These are phyloP conservation scores for Adenanthera pavonina DNA, from an alignment of 306 rosid genomes.

Conservation along the genomic window DNA sequence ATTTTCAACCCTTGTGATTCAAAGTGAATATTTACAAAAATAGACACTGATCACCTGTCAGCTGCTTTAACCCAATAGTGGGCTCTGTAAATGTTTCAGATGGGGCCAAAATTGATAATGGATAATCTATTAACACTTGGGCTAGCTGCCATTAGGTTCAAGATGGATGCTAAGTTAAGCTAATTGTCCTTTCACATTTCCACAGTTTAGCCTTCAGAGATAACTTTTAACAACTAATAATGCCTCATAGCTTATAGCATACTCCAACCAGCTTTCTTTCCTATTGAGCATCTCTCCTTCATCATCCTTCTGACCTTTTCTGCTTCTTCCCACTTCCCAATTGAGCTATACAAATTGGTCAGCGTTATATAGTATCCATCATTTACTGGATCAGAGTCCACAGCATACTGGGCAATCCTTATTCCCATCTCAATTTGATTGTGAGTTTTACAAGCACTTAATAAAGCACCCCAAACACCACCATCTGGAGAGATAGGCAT, in stretches of 20 bases:
- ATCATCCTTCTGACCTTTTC: constrained; percentile 63
- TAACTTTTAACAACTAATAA: neutral
- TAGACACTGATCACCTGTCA: neutral
- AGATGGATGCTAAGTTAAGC: neutral
- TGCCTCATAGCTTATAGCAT: constrained; percentile 29
- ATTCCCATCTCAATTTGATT: constrained; percentile 66
- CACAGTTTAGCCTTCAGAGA: constrained; percentile 2
- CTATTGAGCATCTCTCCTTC: constrained; percentile 56
- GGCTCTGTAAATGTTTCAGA: neutral
- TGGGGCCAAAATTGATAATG: constrained; percentile 17
- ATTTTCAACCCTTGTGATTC: neutral
- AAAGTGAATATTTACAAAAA: neutral
- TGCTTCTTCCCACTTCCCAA: constrained; percentile 86
- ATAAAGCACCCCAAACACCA: constrained; percentile 78
- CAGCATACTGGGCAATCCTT: constrained; percentile 66
- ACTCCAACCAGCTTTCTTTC: constrained; percentile 77
- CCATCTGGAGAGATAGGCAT: constrained; percentile 83
- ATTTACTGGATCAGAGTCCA: constrained; percentile 73
- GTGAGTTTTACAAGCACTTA: constrained; percentile 75
- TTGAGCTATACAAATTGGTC: constrained; percentile 68
- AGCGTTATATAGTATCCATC: constrained; percentile 73
- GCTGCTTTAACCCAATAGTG: constrained; percentile 24
- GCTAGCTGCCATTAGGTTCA: constrained; percentile 5
- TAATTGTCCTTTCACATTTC: constrained; percentile 13
- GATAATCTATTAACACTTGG: constrained; percentile 6